These are phyloP conservation scores for Penicillium nucicola DNA, from an alignment of 495 filamentous ascomycete species.

Conservation along the genomic window DNA sequence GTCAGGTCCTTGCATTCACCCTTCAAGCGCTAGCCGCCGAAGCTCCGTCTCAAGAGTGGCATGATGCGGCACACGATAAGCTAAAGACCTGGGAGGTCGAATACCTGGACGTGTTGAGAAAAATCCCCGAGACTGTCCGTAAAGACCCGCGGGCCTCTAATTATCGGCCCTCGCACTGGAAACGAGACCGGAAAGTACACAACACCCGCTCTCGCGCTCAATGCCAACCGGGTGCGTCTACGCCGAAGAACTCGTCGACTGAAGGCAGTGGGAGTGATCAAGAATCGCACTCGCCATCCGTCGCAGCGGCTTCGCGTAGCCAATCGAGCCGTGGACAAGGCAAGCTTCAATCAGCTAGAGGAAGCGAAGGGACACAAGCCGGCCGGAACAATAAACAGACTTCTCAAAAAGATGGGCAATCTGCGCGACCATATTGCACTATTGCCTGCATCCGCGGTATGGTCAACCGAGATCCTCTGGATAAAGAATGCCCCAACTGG, in stretches of 20 bases:
- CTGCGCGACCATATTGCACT: constrained; percentile 23
- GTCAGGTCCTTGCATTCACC: constrained; percentile 46
- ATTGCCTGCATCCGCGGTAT: constrained; percentile 25
- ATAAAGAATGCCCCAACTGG: constrained; percentile 25
- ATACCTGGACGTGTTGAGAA: constrained; percentile 24
- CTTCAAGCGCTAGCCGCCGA: constrained; percentile 36
- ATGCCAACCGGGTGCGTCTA: constrained; percentile 47
- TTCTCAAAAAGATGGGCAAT: constrained; percentile 12
- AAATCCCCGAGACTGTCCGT: constrained; percentile 27
- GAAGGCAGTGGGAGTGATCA: constrained; percentile 24
- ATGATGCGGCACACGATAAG: constrained; percentile 24
- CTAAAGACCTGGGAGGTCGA: constrained; percentile 27
- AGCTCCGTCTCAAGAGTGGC: constrained; percentile 36
- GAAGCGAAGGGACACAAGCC: constrained; percentile 12
- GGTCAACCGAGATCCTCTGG: constrained; percentile 18
- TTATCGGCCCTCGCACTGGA: constrained; percentile 28
- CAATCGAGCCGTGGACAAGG: constrained; percentile 10
- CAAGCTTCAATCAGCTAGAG: constrained; percentile 9
- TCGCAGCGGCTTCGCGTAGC: constrained; percentile 18
- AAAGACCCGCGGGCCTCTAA: constrained; percentile 21
- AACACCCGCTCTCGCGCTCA: constrained; percentile 24
- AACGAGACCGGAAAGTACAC: constrained; percentile 21
- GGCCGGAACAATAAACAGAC: constrained; percentile 11
- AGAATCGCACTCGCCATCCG: constrained; percentile 18
- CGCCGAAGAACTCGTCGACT: constrained; percentile 15